Evolutionary conservation across 2,329 filamentous ascomycete species (phyloP), one percentile per base, ranked within the genome.

Genomic region (Blastomyces percursus): DNA sequence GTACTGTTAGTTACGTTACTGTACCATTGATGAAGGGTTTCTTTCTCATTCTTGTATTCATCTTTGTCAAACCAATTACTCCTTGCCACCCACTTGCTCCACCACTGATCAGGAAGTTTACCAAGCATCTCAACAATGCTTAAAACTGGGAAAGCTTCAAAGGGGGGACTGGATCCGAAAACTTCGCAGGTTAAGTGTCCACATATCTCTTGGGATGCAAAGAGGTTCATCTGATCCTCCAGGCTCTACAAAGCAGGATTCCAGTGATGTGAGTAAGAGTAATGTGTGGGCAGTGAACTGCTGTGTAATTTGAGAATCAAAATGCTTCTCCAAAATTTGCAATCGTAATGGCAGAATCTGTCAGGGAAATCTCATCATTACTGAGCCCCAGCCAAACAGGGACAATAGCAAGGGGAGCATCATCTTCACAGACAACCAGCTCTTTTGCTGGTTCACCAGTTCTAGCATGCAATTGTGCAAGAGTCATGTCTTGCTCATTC

Each of bases 121-220:
- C 69, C 68, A 62, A 69, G 64, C 27, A 66, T 65, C 59, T 73
- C 67, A 48, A 73, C 66, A 63, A n/a, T 71, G 69, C 55, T 72
- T 65, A 14, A 63, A 30, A 64, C 63, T 8, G 69, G 59, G 21
- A 67, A 66, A 21, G 69, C 59, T 52, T 66, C 66, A 59, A 71
- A 67, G 21, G 69, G 64, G 8, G 68, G 64, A n/a, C 63, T 62
- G 9, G 63, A 61, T n/a, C 68, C 69, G 32, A 76, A 67, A 7
- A 76, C 60, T 42, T 69, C 71, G 65, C 70, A 76, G n/a, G 76
- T 73, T 0, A 66, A 62, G 68, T n/a, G 71, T 75, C 73, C 73
- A 76, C 12, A 74, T 73, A 61, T 77, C 73, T 4, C 69, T 71
- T 14, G 68, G 30, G 40, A 71, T 72, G 3, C 70, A 70, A 46